phyloP scores from a whole-genome alignment of 1,284 basidiomycete species.

The Pyrrhoderma noxium region DNA sequence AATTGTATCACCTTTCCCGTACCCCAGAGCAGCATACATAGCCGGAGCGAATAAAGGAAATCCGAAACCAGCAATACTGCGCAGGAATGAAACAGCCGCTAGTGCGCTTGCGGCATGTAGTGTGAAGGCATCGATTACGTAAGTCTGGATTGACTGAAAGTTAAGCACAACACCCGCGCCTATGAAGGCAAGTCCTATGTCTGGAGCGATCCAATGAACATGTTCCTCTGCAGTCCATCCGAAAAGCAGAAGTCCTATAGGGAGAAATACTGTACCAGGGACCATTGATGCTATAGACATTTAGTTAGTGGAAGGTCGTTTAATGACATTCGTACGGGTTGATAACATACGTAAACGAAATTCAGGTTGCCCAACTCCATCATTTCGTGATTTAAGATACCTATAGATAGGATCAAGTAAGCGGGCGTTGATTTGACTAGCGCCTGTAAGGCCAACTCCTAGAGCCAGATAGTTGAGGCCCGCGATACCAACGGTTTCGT shows the following conservation, averaged over 20 bases:
- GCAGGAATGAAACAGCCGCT: conserved; percentile 49
- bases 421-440: conserved; percentile 54
- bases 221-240: conserved; percentile 57
- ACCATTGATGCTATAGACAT: conserved; percentile 47
- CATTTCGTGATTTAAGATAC: conserved; percentile 41
- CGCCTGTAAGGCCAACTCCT: conserved; percentile 44
- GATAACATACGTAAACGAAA: conserved; percentile 41
- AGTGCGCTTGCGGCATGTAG: conserved; percentile 60
- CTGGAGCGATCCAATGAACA: conserved; percentile 60
- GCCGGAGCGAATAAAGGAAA: conserved; percentile 63
- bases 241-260: conserved; percentile 52
- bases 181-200: conserved; percentile 52
- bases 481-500: conserved; percentile 35
- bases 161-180: conserved; percentile 47
- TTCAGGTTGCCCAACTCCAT: conserved; percentile 51
- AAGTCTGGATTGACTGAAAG: conserved; percentile 54
- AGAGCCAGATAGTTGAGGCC: conserved; percentile 58
- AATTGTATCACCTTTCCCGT: conserved; percentile 58
- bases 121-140: conserved; percentile 62
- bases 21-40: conserved; percentile 58
- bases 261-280: conserved; percentile 46
- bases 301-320: neutral
- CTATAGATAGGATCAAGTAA: conserved; percentile 49
- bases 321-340: neutral
- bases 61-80: conserved; percentile 54